Evolutionary conservation across 2,329 filamentous ascomycete species (phyloP).

Genomic region (Ophiostoma sp.): DNA sequence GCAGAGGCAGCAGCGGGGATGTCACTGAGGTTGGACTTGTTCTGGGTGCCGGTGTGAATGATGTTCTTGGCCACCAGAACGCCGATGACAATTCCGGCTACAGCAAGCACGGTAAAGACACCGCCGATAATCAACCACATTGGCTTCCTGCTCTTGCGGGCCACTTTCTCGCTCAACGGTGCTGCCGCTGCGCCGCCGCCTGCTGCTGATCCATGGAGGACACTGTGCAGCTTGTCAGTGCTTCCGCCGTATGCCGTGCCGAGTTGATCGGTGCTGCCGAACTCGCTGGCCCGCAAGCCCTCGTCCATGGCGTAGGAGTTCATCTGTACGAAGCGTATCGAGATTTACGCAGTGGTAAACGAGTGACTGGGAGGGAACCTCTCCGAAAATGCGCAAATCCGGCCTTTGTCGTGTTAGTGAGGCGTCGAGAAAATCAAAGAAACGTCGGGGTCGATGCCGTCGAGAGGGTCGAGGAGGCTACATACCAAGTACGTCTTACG

Average conservation of each 20-base stretch:
- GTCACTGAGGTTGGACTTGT: background rate
- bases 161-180: background rate
- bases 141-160: constrained; percentile 10
- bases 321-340: background rate
- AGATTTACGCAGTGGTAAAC: background rate
- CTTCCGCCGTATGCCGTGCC: constrained; percentile 17
- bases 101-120: background rate
- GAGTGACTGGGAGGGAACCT: background rate
- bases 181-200: background rate
- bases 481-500: background rate
- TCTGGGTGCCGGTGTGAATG: constrained; percentile 2
- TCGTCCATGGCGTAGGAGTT: constrained; percentile 9
- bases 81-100: constrained; percentile 19
- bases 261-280: constrained; percentile 12
- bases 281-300: background rate
- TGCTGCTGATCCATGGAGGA: background rate
- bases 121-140: constrained; percentile 5
- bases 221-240: constrained; percentile 14
- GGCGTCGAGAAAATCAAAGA: background rate
- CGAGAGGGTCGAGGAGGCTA: background rate
- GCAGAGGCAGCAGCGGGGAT: background rate
- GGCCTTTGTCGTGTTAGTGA: background rate
- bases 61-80: constrained; percentile 19
- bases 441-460: background rate
- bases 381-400: background rate